Conservation (phyloP, 129 eudicot genomes). For the Ambrosia artemisiifolia region DNA sequence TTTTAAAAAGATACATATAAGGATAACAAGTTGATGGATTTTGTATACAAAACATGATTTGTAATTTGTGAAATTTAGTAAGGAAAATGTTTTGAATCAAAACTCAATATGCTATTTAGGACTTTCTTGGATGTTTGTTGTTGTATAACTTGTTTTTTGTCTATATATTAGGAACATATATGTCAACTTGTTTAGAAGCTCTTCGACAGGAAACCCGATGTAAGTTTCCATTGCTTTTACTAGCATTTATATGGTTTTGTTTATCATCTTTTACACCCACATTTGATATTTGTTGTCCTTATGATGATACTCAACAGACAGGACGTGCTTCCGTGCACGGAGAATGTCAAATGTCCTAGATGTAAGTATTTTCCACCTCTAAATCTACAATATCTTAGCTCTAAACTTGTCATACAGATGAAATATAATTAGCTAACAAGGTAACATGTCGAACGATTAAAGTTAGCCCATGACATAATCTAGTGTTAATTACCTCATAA, state of each 20-base stretch:
- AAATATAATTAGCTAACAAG: too few relatives aligned
- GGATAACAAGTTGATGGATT: background rate
- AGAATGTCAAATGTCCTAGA: constrained; percentile 54
- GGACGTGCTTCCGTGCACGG: constrained; percentile 58
- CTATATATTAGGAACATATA: constrained; percentile 46
- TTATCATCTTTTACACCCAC: background rate
- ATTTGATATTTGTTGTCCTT: constrained; percentile 18
- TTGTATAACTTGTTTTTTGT: background rate
- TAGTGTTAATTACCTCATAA: too few relatives aligned
- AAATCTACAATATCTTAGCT: background rate
- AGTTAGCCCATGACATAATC: too few relatives aligned
- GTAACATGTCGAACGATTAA: too few relatives aligned
- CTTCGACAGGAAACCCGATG: constrained; percentile 43
- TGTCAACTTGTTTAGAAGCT: constrained; percentile 69
- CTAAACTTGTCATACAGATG: too few relatives aligned
- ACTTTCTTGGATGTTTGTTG: background rate
- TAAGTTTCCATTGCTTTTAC: constrained; percentile 32
- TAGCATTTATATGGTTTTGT: background rate
- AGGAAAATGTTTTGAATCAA: background rate
- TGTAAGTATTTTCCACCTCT: constrained; percentile 46
- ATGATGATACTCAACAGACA: constrained; percentile 42
- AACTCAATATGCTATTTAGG: background rate
- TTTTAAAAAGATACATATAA: too few relatives aligned
- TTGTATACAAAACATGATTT: background rate
- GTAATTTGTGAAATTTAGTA: background rate